These are phyloP conservation scores for Casaregolazyma suthepensis DNA, from an alignment of 1,139 yeast species.

Conservation along the genomic window DNA sequence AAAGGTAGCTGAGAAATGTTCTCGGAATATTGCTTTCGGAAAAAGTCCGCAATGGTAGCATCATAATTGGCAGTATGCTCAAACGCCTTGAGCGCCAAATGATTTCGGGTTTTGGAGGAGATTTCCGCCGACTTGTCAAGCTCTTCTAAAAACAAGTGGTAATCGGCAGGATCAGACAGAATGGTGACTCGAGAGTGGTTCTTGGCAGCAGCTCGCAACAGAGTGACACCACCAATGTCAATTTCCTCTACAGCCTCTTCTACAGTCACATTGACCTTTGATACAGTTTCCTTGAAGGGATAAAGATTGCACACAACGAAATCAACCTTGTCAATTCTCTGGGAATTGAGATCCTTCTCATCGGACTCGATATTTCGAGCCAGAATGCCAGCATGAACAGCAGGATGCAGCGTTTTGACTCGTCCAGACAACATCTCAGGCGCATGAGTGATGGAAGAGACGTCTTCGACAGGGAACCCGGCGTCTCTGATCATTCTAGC, in stretches of 20 bases:
- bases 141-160: conserved; percentile 79
- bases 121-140: conserved; percentile 77
- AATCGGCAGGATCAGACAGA: conserved; percentile 88
- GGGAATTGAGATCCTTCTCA: conserved; percentile 77
- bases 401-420: conserved; percentile 97
- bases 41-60: conserved; percentile 89
- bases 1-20: conserved; percentile 82
- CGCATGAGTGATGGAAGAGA: conserved; percentile 89
- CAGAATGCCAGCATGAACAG: conserved; percentile 95
- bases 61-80: conserved; percentile 98
- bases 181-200: conserved; percentile 95
- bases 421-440: conserved; percentile 99
- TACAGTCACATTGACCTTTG: conserved; percentile 90
- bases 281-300: conserved; percentile 96
- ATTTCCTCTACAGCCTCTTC: conserved; percentile 98
- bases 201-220: conserved; percentile 97
- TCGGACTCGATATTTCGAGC: conserved; percentile 90
- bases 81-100: conserved; percentile 89
- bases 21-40: conserved; percentile 95
- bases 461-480: conserved; percentile 97
- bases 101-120: conserved; percentile 67
- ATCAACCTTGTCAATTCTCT: conserved; percentile 92
- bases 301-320: conserved; percentile 94
- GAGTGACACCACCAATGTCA: conserved; percentile 97
- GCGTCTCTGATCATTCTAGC: conserved; percentile 92